A percentile compares a stretch with the other conserved stretches of the same genome.
Conservation (phyloP, 805 yeast species). For the Hanseniaspora singularis region DNA sequence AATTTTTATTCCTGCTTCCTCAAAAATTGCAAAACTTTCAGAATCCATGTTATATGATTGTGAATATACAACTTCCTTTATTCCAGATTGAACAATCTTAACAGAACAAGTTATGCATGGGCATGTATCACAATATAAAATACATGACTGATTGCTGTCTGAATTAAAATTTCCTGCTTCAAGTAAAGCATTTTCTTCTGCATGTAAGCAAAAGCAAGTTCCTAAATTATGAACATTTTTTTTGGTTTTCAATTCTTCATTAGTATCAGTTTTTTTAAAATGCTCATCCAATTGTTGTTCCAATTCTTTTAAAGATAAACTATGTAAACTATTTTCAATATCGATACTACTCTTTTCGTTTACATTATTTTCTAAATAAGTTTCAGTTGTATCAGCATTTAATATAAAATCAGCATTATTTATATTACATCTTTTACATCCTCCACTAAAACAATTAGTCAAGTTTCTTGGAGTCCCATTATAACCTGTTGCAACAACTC, state of each 20-base stretch:
- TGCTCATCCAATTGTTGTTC: too few relatives aligned
- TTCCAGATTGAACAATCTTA: conserved; percentile 87
- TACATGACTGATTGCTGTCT: conserved; percentile 37
- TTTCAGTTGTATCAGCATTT: too few relatives aligned
- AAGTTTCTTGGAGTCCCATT: conserved; percentile 92
- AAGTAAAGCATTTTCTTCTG: conserved; percentile 89
- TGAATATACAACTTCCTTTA: conserved; percentile 82
- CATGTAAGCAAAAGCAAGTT: conserved; percentile 89
- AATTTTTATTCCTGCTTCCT: conserved; percentile 58
- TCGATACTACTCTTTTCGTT: too few relatives aligned
- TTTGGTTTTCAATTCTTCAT: too few relatives aligned
- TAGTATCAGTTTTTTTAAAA: too few relatives aligned
- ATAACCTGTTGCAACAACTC: conserved; percentile 93
- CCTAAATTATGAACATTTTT: conserved; percentile 34
- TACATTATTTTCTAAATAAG: too few relatives aligned
- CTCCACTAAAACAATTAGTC: conserved; percentile 87
- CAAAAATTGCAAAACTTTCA: conserved; percentile 56
- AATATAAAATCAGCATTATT: conserved; percentile 42
- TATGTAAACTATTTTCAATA: too few relatives aligned
- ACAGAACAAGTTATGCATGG: conserved; percentile 95
- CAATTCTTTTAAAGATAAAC: conserved; percentile 25
- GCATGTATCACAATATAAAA: conserved; percentile 86
- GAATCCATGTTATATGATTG: conserved; percentile 88
- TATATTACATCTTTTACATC: conserved; percentile 78
- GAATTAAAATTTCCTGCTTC: conserved; percentile 89